Evolutionary conservation across 208 protist genomes (phyloP).

Genomic region (Crithidia bombi): DNA sequence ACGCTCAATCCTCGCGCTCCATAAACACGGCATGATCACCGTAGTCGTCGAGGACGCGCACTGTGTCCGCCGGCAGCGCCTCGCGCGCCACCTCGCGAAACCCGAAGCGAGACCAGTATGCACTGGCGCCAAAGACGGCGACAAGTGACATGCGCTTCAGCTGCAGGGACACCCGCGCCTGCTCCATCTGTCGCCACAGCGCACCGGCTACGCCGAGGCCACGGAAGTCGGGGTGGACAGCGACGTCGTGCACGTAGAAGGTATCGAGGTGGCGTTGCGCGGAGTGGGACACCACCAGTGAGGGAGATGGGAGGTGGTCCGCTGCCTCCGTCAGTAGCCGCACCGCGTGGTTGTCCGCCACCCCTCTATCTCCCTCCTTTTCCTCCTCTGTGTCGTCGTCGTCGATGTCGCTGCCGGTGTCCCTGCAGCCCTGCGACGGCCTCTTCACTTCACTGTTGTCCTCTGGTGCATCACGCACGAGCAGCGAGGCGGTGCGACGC

Average conservation of each 20-base stretch:
- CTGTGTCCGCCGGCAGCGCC: slow-evolving; percentile 16
- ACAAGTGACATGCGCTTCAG: slow-evolving; percentile 35
- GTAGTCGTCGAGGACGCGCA: slow-evolving; percentile 28
- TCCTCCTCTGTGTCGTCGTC: neutral
- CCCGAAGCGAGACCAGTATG: slow-evolving; percentile 27
- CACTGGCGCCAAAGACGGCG: slow-evolving; percentile 30
- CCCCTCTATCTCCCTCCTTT: neutral
- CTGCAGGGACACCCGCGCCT: slow-evolving; percentile 8
- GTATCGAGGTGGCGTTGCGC: too few relatives aligned
- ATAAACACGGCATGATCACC: slow-evolving; percentile 38
- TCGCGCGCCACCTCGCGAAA: slow-evolving; percentile 20
- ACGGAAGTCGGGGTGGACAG: slow-evolving; percentile 31
- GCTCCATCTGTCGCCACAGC: slow-evolving; percentile 17
- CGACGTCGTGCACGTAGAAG: slow-evolving; percentile 42
- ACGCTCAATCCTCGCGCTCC: slow-evolving; percentile 22
- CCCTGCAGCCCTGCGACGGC: neutral
- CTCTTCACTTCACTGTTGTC: neutral
- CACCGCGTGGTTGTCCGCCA: slow-evolving; percentile 4
- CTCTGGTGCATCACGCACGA: slow-evolving; percentile 4
- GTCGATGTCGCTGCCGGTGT: neutral
- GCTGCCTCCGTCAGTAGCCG: neutral
- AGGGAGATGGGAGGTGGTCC: neutral
- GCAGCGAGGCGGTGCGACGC: slow-evolving; percentile 16
- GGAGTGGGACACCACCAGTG: too few relatives aligned
- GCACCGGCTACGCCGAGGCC: slow-evolving; percentile 18